Conservation (phyloP, 495 filamentous ascomycete genomes). For the Amniculicola lignicola region DNA sequence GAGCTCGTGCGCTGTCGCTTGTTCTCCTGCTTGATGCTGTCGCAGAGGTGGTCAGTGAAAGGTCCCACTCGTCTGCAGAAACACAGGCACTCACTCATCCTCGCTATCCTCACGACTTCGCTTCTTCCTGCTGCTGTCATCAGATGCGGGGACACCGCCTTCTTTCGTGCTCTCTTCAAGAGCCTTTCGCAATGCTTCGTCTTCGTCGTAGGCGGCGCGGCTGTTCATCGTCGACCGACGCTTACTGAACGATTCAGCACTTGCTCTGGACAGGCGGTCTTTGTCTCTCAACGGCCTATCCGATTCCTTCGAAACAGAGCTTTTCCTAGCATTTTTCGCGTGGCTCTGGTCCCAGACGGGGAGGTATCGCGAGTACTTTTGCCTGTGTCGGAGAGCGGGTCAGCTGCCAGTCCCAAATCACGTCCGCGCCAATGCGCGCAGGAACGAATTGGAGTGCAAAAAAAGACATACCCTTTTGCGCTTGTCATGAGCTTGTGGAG, state of each 20-base stretch:
- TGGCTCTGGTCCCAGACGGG: slow-evolving; percentile 55
- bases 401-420: neutral
- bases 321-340: slow-evolving; percentile 50
- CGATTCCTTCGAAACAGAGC: slow-evolving; percentile 57
- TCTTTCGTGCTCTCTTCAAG: slow-evolving; percentile 93
- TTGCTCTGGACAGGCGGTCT: slow-evolving; percentile 42
- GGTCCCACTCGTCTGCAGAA: neutral
- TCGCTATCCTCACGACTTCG: slow-evolving; percentile 87
- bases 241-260: slow-evolving; percentile 52
- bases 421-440: neutral
- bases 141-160: slow-evolving; percentile 48
- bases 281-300: slow-evolving; percentile 51
- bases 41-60: slow-evolving; percentile 20
- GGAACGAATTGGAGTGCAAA: slow-evolving; percentile 14
- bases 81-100: slow-evolving; percentile 58
- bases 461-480: slow-evolving; percentile 83
- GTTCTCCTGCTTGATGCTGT: slow-evolving; percentile 53
- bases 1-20: slow-evolving; percentile 77
- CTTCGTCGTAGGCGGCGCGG: slow-evolving; percentile 91
- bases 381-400: slow-evolving; percentile 55
- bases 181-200: slow-evolving; percentile 80
- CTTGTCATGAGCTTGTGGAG: slow-evolving; percentile 78
- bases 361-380: slow-evolving; percentile 66
- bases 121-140: slow-evolving; percentile 63
- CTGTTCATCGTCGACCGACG: slow-evolving; percentile 97